Percentiles rank a stretch among this genome's conserved stretches.
phyloP scores from a whole-genome alignment of 768 basidiomycete genomes.

The Gymnopilus dilepis region DNA sequence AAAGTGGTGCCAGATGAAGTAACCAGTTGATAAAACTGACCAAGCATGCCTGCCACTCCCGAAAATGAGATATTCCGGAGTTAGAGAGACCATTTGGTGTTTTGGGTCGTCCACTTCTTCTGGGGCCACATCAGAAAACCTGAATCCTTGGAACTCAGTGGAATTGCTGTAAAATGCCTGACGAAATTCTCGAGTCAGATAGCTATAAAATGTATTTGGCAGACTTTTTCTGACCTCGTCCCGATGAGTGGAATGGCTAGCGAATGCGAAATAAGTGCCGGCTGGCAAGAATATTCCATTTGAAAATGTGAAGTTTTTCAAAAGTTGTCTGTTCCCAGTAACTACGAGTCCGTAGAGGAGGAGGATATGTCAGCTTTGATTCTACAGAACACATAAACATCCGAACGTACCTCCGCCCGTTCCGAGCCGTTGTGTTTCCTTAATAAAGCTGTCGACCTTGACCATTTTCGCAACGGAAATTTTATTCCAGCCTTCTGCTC shows the following conservation, averaged over 20 bases:
- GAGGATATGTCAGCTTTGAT: background rate
- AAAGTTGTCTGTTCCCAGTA: constrained; percentile 32
- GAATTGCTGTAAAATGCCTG: constrained; percentile 46
- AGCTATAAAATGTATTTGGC: background rate
- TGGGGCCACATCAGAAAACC: constrained; percentile 46
- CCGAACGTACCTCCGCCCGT: constrained; percentile 21
- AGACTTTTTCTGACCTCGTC: constrained; percentile 16
- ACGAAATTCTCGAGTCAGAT: background rate
- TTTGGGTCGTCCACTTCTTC: constrained; percentile 33
- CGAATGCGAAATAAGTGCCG: constrained; percentile 21
- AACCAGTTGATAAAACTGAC: constrained; percentile 10
- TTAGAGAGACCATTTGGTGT: constrained; percentile 23
- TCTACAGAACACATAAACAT: background rate
- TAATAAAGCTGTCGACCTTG: constrained; percentile 49
- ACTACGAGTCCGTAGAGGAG: constrained; percentile 19
- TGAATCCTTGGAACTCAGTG: constrained; percentile 49
- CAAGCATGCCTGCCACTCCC: constrained; percentile 44
- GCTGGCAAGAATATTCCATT: constrained; percentile 21
- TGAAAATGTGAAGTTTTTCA: constrained; percentile 20
- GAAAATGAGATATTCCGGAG: constrained; percentile 41
- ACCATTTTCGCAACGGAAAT: constrained; percentile 38
- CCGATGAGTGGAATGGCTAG: constrained; percentile 10
- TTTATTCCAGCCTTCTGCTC: constrained; percentile 37
- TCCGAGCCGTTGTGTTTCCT: constrained; percentile 41
- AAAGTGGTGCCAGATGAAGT: background rate